phyloP scores from a whole-genome alignment of 2,329 filamentous ascomycete species.

The Penicillium occitanis region DNA sequence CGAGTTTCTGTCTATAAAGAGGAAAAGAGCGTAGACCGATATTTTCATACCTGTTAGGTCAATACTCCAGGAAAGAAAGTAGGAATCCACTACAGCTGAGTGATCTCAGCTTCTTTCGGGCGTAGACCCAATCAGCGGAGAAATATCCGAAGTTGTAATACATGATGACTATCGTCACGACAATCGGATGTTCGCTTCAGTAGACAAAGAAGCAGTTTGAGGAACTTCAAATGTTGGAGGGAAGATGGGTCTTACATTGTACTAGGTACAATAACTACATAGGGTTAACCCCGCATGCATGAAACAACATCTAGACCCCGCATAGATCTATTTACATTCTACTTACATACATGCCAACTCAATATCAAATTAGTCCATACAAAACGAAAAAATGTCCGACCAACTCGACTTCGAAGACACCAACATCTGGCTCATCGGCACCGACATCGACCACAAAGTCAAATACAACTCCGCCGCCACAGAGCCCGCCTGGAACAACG shows the following conservation, averaged over 20 bases:
- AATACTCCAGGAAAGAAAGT: background rate
- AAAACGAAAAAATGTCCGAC: background rate
- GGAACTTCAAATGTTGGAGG: background rate
- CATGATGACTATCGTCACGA: background rate
- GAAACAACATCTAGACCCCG: background rate
- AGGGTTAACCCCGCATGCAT: constrained; percentile 1
- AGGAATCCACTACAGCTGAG: background rate
- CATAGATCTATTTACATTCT: background rate
- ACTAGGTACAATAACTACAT: background rate
- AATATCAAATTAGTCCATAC: too few species aligned
- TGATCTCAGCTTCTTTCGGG: background rate
- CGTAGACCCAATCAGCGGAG: background rate
- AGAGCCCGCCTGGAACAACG: constrained; percentile 67
- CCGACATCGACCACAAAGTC: constrained; percentile 64
- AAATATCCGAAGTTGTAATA: background rate
- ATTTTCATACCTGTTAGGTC: background rate
- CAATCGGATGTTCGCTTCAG: background rate
- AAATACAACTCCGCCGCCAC: constrained; percentile 65
- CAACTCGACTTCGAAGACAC: constrained; percentile 60
- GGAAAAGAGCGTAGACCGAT: background rate
- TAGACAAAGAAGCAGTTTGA: background rate
- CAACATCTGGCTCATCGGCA: constrained; percentile 66
- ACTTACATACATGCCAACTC: background rate
- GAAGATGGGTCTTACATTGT: background rate
- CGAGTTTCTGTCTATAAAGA: background rate